Conservation (phyloP, 1,284 basidiomycete species). For the Pseudozyma pruni region DNA sequence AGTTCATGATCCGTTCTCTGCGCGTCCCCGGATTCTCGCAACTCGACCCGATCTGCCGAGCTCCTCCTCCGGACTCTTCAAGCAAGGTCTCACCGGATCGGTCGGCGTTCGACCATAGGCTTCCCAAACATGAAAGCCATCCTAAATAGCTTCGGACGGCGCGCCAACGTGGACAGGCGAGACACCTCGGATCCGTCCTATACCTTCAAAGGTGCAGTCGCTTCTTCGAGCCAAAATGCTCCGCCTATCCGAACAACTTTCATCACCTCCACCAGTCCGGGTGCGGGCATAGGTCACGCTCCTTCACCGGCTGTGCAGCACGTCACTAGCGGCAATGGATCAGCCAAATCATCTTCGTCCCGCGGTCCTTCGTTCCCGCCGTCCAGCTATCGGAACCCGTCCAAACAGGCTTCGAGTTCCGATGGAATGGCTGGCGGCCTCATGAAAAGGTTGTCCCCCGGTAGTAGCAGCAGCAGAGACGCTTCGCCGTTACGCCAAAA, state of each 20-base stretch:
- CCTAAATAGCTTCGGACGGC: conserved; percentile 29
- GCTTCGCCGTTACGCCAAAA: not conserved
- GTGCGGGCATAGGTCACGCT: conserved; percentile 21
- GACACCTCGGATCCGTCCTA: not conserved
- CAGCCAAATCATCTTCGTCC: not conserved
- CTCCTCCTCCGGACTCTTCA: no score
- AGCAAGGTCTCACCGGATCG: not conserved
- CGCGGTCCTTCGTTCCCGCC: conserved; percentile 14
- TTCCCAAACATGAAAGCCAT: conserved; percentile 28
- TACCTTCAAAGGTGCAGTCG: conserved; percentile 1
- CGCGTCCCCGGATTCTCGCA: no score
- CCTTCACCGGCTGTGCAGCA: not conserved
- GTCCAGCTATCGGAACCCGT: conserved; percentile 19
- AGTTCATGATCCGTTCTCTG: no score
- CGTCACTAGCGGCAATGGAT: not conserved
- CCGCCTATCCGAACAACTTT: conserved; percentile 2
- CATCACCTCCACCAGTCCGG: conserved; percentile 10
- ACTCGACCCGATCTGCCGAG: no score
- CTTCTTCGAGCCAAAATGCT: not conserved
- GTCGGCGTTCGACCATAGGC: no score
- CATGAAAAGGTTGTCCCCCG: conserved; percentile 12
- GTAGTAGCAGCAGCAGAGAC: conserved; percentile 11
- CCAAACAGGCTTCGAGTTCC: not conserved
- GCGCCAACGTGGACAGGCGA: conserved; percentile 11
- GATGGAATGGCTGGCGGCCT: conserved; percentile 6